Evolutionary conservation across 805 yeast species (phyloP).

Genomic region (Wickerhamiella bombiphila): DNA sequence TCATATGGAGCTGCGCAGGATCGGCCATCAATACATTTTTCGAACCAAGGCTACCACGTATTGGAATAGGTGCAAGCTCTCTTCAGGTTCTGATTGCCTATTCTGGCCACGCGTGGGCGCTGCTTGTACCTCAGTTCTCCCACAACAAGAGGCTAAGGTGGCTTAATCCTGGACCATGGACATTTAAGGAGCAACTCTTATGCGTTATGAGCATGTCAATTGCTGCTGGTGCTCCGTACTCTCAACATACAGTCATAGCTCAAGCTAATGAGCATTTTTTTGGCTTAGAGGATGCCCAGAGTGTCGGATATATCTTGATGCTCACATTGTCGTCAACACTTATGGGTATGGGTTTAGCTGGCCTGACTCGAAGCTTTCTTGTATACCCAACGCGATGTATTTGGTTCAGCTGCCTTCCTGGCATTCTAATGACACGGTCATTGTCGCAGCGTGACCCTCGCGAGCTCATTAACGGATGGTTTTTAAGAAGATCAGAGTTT

Average conservation of each 20-base stretch:
- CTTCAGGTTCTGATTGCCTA: constrained; percentile 49
- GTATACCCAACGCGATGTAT: constrained; percentile 38
- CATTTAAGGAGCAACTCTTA: constrained; percentile 23
- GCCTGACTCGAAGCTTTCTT: constrained; percentile 43
- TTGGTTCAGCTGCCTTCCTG: constrained; percentile 41
- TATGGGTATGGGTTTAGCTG: constrained; percentile 56
- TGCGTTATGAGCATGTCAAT: constrained; percentile 30
- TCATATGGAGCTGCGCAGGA: constrained; percentile 39
- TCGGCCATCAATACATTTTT: constrained; percentile 43
- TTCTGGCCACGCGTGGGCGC: constrained; percentile 32
- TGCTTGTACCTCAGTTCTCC: constrained; percentile 9
- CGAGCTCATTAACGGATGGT: constrained; percentile 41
- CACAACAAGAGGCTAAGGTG: neutral
- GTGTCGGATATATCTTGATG: constrained; percentile 38
- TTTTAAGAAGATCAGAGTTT: constrained; percentile 34
- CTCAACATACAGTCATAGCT: constrained; percentile 22
- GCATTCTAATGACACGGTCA: constrained; percentile 35
- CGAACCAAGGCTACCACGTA: constrained; percentile 39
- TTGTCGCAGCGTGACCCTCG: constrained; percentile 19
- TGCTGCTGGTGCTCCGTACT: constrained; percentile 17
- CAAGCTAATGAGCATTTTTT: constrained; percentile 21
- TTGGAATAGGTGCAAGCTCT: constrained; percentile 35
- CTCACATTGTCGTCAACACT: constrained; percentile 43
- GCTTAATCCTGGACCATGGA: constrained; percentile 29
- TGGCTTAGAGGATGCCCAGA: constrained; percentile 17